Base-by-base conservation (phyloP, 345 rosid species). In the Psidium guajava region DNA sequence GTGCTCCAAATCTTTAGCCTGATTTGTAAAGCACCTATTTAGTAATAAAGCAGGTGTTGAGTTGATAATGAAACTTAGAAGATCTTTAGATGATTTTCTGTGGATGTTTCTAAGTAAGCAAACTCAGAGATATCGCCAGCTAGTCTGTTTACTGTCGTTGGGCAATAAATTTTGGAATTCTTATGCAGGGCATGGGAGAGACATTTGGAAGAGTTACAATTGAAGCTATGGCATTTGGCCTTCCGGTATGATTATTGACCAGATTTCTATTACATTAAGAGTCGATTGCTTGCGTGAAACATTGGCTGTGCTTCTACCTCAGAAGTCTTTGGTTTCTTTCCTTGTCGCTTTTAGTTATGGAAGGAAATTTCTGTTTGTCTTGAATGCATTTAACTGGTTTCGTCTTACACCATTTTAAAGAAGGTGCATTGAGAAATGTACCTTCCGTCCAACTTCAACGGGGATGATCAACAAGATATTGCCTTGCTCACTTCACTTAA, bases 171-270 rank as follows among this genome's bases (percentile, higher is more conserved):
- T 56, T 25, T 56, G 85, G 73, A 82, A 55, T 69, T 54, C 81
- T 84, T 83, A 50, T 83, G 84, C 88, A 96, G 99, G 98, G 98
- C 73, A 86, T 93, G 42, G 99, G 99, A 88, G 99, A 97, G 91
- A 97, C 98, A 49, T 97, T 97, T 87, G 99, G 99, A 83, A 97
- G 99, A 92, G 99, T 97, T 83, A 97, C 98, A 21, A 93, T 97
- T 83, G 99, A 97, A 93, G 99, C 98, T 86, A 97, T 95, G 99
- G 97, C 98, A 1, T 97, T 94, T 84, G 96, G 98, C 87, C 94
- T 94, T 85, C 94, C 99, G 83, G 98, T 94, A 90, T 87, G 92
- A 81, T 49, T 82, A 85, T 54, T 61, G 28, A 61, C 81, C 50
- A 32, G 13, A 24, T 27, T 50, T 74, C 57, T 53, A 22, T 36